A percentile compares a stretch with the other conserved stretches of the same genome.
Evolutionary conservation across 2,329 filamentous ascomycete species (phyloP).

Genomic region (Ramularia collo-cygni): DNA sequence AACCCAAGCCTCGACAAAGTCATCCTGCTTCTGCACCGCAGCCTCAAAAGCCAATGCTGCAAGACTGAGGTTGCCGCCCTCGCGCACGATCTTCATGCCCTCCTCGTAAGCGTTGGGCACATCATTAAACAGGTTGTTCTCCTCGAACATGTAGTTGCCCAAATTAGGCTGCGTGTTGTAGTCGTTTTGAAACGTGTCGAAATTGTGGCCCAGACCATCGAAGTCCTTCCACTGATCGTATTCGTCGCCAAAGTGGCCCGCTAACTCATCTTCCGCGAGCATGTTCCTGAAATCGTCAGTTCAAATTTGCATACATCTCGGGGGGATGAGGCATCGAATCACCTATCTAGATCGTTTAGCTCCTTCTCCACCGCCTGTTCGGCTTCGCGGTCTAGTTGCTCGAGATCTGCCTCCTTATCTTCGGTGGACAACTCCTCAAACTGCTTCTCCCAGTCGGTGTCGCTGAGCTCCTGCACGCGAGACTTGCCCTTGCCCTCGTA

Average conservation of each 20-base stretch:
- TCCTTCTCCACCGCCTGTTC: slow-evolving; percentile 75
- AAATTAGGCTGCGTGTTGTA: slow-evolving; percentile 43
- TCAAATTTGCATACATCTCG: too few relatives aligned
- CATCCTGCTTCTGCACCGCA: slow-evolving; percentile 80
- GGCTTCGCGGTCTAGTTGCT: slow-evolving; percentile 54
- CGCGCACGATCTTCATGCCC: slow-evolving; percentile 84
- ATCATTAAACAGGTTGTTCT: slow-evolving; percentile 82
- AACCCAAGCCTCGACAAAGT: slow-evolving; percentile 89
- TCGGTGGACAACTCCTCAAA: slow-evolving; percentile 80
- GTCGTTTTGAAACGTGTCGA: slow-evolving; percentile 36
- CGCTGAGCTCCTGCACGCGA: slow-evolving; percentile 81
- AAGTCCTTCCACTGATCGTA: slow-evolving; percentile 75
- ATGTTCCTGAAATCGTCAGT: slow-evolving; percentile 59
- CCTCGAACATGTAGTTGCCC: slow-evolving; percentile 90
- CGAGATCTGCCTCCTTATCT: slow-evolving; percentile 45
- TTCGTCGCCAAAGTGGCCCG: slow-evolving; percentile 63
- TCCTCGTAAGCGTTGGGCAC: slow-evolving; percentile 83
- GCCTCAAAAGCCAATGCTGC: slow-evolving; percentile 94
- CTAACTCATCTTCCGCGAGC: slow-evolving; percentile 58
- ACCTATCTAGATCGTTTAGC: slow-evolving; percentile 82
- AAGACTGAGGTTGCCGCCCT: slow-evolving; percentile 88
- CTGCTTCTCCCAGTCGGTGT: slow-evolving; percentile 91
- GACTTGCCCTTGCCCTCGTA: slow-evolving; percentile 75
- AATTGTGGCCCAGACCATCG: slow-evolving; percentile 62
- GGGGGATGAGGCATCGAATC: too few relatives aligned